Evolutionary conservation across 805 yeast genomes (phyloP).

Genomic region (Blastobotrys chiropterorum): DNA sequence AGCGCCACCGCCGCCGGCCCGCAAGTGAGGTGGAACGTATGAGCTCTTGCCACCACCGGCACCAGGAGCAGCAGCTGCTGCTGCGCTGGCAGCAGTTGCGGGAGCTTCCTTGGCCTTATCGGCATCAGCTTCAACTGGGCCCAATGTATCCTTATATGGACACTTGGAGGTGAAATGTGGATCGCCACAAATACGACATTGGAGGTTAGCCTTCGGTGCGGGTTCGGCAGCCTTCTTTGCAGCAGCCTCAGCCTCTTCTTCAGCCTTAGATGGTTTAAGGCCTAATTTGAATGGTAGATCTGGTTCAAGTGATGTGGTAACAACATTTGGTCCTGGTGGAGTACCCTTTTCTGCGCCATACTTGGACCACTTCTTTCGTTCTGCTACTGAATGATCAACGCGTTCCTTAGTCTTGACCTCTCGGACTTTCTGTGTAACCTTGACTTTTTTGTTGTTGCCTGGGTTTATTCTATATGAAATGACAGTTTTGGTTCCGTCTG

Average conservation of each 20-base stretch:
- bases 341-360: conserved; percentile 74
- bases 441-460: conserved; percentile 76
- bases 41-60: conserved; percentile 29
- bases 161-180: conserved; percentile 90
- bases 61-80: conserved; percentile 27
- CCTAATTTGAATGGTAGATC: conserved; percentile 70
- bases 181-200: conserved; percentile 91
- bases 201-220: conserved; percentile 42
- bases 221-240: conserved; percentile 40
- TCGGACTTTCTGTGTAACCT: conserved; percentile 78
- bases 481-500: conserved; percentile 87
- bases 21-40: conserved; percentile 60
- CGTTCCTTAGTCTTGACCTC: conserved; percentile 70
- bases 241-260: conserved; percentile 48
- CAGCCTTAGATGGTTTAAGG: conserved; percentile 46
- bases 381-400: conserved; percentile 82
- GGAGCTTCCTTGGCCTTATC: conserved; percentile 35
- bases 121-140: conserved; percentile 40
- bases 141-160: conserved; percentile 89
- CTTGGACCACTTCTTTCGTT: conserved; percentile 79
- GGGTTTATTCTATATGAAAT: conserved; percentile 62
- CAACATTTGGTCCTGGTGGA: conserved; percentile 79
- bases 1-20: conserved; percentile 38
- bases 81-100: conserved; percentile 27
- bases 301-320: conserved; percentile 86